Base-by-base conservation (phyloP, 1,139 yeast species). In the Petasospora rhodanensis region DNA sequence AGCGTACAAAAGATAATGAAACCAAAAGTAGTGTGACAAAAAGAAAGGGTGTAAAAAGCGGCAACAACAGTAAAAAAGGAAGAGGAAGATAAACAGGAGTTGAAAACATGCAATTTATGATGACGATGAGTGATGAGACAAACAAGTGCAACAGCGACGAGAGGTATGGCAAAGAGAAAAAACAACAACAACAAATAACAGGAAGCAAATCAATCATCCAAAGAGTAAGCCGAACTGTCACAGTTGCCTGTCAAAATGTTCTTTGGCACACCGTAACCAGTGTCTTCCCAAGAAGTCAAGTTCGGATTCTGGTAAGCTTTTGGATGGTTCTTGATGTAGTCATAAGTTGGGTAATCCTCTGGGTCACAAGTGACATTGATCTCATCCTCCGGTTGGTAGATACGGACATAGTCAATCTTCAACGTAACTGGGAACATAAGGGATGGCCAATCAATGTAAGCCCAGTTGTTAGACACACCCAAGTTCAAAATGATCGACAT, bases 391-490 rank as follows among this genome's bases (percentile, higher is more conserved):
- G 80, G 81, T 50, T 76, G 82, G 47, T 76, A 76, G n/a, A 76
- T 52, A 47, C 82, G 60, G n/a, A 76, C 76, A 43, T 65, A 71
- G 47, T 76, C 81, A 24, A 76, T 56, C 41, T 64, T 57, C 58
- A 74, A 54, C 2, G 63, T 62, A 2, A 59, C 61, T 2, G 82
- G 82, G 62, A 76, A 75, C 18, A 56, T 49, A 31, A 76, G 49
- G 3, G 73, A 58, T 5, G 69, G 62, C 79, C 79, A 76, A 49
- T 75, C 76, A 32, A 76, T 74, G 51, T 69, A 71, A 5, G 80
- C 79, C 81, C 81, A 76, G 46, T 64, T 72, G 44, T 72, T 72
- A 2, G 80, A 74, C 21, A 75, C 52, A 58, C 80, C 82, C 51
- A 75, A 53, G 51, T 76, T 76, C 61, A 75, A 47, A 43, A 76